Percentiles rank a stretch among this genome's conserved stretches.
These are phyloP conservation scores for Russula sp. DNA, from an alignment of 768 basidiomycete genomes.

Conservation along the genomic window DNA sequence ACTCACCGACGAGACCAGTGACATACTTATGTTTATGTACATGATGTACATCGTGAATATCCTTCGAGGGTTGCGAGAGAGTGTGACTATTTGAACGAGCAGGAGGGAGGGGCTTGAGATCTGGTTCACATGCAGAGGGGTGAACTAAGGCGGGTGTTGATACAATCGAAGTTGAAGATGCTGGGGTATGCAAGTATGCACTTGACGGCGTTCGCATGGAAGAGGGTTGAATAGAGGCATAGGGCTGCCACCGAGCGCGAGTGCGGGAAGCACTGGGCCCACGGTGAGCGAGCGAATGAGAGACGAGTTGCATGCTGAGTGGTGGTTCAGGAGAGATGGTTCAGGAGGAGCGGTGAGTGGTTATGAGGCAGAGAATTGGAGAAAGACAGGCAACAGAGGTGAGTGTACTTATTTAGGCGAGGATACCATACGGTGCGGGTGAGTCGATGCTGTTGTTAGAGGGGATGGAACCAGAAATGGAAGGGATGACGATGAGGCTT, in stretches of 20 bases:
- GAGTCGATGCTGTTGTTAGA: slow-evolving; percentile 7
- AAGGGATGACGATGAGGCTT: slow-evolving; percentile 19
- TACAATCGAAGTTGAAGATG: slow-evolving; percentile 19
- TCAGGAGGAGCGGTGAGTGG: slow-evolving; percentile 9
- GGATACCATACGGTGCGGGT: slow-evolving; percentile 10
- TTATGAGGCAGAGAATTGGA: neutral
- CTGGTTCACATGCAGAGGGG: slow-evolving; percentile 29
- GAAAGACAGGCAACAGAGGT: neutral
- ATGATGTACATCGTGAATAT: slow-evolving; percentile 30
- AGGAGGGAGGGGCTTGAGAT: slow-evolving; percentile 23
- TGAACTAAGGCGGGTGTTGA: slow-evolving; percentile 20
- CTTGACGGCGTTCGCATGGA: slow-evolving; percentile 33
- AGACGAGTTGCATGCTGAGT: slow-evolving; percentile 30
- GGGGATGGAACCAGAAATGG: slow-evolving; percentile 18
- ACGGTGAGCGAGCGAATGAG: slow-evolving; percentile 59
- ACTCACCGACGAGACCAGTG: slow-evolving; percentile 62
- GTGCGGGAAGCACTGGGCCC: slow-evolving; percentile 57
- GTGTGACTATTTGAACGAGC: slow-evolving; percentile 29
- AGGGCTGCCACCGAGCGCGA: slow-evolving; percentile 78
- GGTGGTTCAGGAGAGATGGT: too few species aligned
- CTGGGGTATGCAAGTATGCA: slow-evolving; percentile 26
- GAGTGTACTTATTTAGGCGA: slow-evolving; percentile 15
- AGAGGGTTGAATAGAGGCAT: slow-evolving; percentile 34
- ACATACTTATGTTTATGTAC: slow-evolving; percentile 57
- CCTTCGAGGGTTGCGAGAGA: slow-evolving; percentile 26